A percentile compares a stretch with the other conserved stretches of the same genome.
phyloP scores from a whole-genome alignment of 371 early-diverging fungal genomes.

The Zopfochytrium polystomum region DNA sequence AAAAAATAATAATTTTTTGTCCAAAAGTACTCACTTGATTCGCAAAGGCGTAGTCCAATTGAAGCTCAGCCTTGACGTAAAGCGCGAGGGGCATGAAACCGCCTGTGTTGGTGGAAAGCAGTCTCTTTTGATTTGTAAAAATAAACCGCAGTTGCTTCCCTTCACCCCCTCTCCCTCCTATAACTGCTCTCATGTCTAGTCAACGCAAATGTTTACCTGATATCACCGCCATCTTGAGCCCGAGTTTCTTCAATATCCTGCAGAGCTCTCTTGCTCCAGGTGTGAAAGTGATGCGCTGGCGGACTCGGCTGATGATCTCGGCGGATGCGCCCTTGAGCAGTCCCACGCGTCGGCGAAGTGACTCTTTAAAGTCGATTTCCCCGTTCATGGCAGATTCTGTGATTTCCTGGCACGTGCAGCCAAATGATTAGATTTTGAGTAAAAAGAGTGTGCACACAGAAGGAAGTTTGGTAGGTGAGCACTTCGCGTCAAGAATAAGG shows the following conservation, averaged over 20 bases:
- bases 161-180: no score
- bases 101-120: conserved; percentile 42
- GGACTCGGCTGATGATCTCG: conserved; percentile 72
- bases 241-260: conserved; percentile 80
- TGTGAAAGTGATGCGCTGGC: conserved; percentile 73
- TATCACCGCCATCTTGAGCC: conserved; percentile 91
- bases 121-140: neutral
- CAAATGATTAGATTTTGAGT: no score
- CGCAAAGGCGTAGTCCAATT: conserved; percentile 94
- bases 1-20: neutral
- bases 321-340: conserved; percentile 86
- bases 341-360: conserved; percentile 79
- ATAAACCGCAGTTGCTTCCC: no score
- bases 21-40: conserved; percentile 63
- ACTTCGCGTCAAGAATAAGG: no score
- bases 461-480: no score
- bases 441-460: no score
- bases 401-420: conserved; percentile 67
- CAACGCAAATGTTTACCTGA: no score
- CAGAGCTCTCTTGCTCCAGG: conserved; percentile 90
- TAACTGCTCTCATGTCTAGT: no score
- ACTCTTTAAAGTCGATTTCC: conserved; percentile 92
- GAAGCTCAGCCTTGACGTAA: conserved; percentile 83
- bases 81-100: conserved; percentile 91
- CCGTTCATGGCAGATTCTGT: conserved; percentile 89